Base-by-base conservation (phyloP, 2,329 filamentous ascomycete genomes). In the Camillea tinctor region DNA sequence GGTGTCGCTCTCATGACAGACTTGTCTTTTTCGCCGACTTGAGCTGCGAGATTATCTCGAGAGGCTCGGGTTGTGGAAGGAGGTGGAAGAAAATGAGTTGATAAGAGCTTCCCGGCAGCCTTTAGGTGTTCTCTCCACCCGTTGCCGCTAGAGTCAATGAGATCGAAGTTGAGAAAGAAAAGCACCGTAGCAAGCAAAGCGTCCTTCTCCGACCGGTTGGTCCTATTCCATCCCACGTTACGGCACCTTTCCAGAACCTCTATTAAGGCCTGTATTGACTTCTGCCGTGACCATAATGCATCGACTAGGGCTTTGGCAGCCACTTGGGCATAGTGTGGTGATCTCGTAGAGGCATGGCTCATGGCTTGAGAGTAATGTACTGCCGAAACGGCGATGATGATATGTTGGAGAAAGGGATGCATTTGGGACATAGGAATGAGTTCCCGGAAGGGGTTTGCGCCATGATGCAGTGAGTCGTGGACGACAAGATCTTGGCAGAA, bases 401-500 rank as follows among this genome's bases (percentile, higher is more conserved):
- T 80, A 60, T 82, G 76, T 36, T 79, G 74, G 26, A 83, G 74
- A 62, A 81, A 75, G 20, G 79, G 76, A 58, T 82, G 76, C 23
- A 71, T 71, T 60, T 74, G 73, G 17, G 80, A 80, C 57, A 82
- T 72, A 3, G 80, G 80, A 50, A 82, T 75, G 20, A 83, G 72
- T 63, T 81, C 76, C 56, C 78, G 76, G 56, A 82, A 82, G 2
- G 80, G 81, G 58, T 83, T 83, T 60, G 69, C 73, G 48, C 74
- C 75, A 13, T 63, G 62, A 24, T 64, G 66, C 6, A 76, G 75
- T 3, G 74, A 74, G 69, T 82, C 81, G 65, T 81, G 76, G 57
- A 79, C 75, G 48, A 82, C 79, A 53, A 86, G 77, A 65, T 85
- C 83, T 69, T 80, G 79, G 70, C 83, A 86, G 58, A 87, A 71